Conservation (phyloP, 2,329 filamentous ascomycete species). For the Diaporthe velutina region DNA sequence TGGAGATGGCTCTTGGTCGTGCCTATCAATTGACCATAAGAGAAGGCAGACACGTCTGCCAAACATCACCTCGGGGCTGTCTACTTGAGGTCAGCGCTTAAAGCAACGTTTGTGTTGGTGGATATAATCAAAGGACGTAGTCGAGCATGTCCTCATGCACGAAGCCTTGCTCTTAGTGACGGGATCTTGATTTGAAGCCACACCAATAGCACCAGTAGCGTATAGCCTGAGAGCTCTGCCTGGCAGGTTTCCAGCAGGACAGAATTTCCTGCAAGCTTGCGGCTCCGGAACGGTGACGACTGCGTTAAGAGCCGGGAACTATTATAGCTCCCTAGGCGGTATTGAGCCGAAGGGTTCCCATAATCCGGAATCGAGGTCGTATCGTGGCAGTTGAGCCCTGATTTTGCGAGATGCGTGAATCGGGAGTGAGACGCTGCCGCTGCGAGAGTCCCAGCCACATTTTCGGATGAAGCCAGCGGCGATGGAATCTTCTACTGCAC, state of each 20-base stretch:
- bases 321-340: conserved; percentile 17
- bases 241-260: not conserved
- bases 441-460: conserved; percentile 17
- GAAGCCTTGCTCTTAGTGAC: not conserved
- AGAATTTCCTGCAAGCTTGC: not conserved
- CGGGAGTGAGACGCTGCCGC: conserved; percentile 4
- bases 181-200: conserved; percentile 1
- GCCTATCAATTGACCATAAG: not conserved
- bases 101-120: not conserved
- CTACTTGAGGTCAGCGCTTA: not conserved
- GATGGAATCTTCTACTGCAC: conserved; percentile 1
- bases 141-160: not conserved
- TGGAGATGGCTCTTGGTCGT: not conserved
- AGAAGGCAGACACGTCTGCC: not conserved
- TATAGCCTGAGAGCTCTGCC: too few relatives aligned
- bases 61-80: not conserved
- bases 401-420: not conserved
- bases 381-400: conserved; percentile 23
- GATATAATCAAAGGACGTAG: not conserved
- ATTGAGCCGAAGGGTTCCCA: conserved; percentile 24
- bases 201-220: not conserved
- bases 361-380: conserved; percentile 26
- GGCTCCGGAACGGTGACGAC: conserved; percentile 15
- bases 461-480: conserved; percentile 1
- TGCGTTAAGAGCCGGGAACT: conserved; percentile 20